These are phyloP conservation scores for Nakazawaea ishiwadae DNA, from an alignment of 805 yeast genomes.

Conservation along the genomic window DNA sequence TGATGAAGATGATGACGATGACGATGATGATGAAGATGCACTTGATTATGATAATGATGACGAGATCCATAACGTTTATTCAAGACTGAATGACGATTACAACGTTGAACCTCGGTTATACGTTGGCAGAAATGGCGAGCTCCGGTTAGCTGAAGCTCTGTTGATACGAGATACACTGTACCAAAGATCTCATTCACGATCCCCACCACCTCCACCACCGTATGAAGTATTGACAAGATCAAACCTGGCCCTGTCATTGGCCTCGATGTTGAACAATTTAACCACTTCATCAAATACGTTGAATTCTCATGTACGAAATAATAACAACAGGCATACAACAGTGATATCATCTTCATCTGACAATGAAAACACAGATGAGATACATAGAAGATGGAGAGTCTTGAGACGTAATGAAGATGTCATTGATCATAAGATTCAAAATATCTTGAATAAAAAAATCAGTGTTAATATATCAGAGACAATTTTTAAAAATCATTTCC, in stretches of 20 bases:
- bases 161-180: not conserved
- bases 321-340: constrained; percentile 20
- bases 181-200: constrained; percentile 1
- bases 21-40: constrained; percentile 20
- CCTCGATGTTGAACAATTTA: constrained; percentile 7
- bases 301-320: constrained; percentile 14
- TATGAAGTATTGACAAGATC: constrained; percentile 2
- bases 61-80: too few relatives aligned
- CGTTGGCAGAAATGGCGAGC: not conserved
- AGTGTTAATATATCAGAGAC: constrained; percentile 1
- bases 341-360: not conserved
- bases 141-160: too few relatives aligned
- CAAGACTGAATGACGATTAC: constrained; percentile 17
- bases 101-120: constrained; percentile 14
- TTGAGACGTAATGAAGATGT: not conserved
- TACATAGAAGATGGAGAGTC: not conserved
- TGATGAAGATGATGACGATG: constrained; percentile 20
- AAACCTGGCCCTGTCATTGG: constrained; percentile 5
- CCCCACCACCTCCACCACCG: constrained; percentile 8
- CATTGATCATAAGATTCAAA: not conserved
- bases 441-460: not conserved
- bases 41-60: constrained; percentile 19
- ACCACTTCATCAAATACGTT: constrained; percentile 3
- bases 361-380: constrained; percentile 2
- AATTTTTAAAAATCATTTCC: constrained; percentile 9